A percentile compares a stretch with the other conserved stretches of the same genome.
These are phyloP conservation scores for Ogataea saltuana DNA, from an alignment of 805 yeast genomes.

Conservation along the genomic window DNA sequence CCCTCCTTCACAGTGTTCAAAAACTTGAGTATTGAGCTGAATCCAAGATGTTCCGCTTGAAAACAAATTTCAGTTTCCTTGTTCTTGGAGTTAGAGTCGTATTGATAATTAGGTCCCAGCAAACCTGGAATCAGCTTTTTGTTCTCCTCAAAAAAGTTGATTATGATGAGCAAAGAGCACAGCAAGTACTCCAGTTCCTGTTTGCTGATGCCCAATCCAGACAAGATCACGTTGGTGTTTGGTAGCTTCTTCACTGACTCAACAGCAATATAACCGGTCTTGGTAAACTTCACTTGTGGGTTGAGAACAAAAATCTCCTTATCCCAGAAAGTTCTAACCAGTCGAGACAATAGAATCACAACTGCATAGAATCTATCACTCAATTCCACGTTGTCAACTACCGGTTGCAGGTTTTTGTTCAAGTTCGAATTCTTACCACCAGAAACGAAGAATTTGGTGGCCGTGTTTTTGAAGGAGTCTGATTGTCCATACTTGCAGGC, in stretches of 20 bases:
- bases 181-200: conserved; percentile 64
- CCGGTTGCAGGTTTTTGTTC: conserved; percentile 37
- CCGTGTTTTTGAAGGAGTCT: conserved; percentile 46
- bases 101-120: conserved; percentile 54
- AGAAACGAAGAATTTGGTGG: conserved; percentile 51
- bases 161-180: conserved; percentile 67
- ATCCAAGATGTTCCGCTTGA: conserved; percentile 90
- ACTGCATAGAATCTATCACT: conserved; percentile 92
- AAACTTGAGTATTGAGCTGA: conserved; percentile 72
- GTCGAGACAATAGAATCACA: conserved; percentile 72
- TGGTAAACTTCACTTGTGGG: conserved; percentile 35
- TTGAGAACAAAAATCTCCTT: conserved; percentile 57
- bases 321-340: conserved; percentile 80
- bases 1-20: conserved; percentile 85
- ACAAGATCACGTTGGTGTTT: conserved; percentile 37
- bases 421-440: conserved; percentile 55
- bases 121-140: conserved; percentile 62
- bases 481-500: conserved; percentile 74
- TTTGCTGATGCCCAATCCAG: conserved; percentile 47
- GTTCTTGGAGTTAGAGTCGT: conserved; percentile 48
- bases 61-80: conserved; percentile 59
- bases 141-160: conserved; percentile 69
- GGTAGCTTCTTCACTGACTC: conserved; percentile 46
- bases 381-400: conserved; percentile 75
- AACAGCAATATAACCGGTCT: conserved; percentile 37